Conservation (phyloP, 1,139 yeast genomes). For the Sugiyamaella castrensis region DNA sequence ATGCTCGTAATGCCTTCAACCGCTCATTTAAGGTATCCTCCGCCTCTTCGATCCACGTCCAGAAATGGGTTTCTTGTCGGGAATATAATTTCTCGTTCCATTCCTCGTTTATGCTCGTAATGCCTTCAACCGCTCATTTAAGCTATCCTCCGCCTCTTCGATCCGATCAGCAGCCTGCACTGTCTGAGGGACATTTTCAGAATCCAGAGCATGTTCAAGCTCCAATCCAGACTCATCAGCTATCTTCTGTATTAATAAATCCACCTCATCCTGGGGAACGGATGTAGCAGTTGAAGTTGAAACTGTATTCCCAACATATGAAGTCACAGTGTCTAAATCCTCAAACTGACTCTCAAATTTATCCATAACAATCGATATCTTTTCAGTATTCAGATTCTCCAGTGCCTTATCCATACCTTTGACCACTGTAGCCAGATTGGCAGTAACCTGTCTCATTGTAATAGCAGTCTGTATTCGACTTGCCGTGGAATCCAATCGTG, state of each 20-base stretch:
- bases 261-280: conserved; percentile 96
- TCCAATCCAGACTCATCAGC: conserved; percentile 99
- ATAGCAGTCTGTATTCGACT: conserved; percentile 96
- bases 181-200: conserved; percentile 35
- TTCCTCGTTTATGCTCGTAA: conserved; percentile 46
- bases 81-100: no score
- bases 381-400: conserved; percentile 90
- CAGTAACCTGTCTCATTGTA: conserved; percentile 91
- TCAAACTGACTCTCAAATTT: conserved; percentile 95
- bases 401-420: conserved; percentile 95
- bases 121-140: conserved; percentile 86
- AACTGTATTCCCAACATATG: conserved; percentile 89
- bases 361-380: conserved; percentile 91
- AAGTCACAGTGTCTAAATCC: conserved; percentile 89
- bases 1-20: conserved; percentile 69
- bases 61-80: no score
- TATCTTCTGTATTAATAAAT: conserved; percentile 82
- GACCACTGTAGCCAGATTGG: conserved; percentile 90
- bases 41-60: conserved; percentile 61
- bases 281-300: conserved; percentile 82
- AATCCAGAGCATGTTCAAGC: conserved; percentile 73
- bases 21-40: conserved; percentile 89
- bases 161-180: conserved; percentile 45
- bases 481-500: conserved; percentile 94
- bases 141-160: conserved; percentile 81